A percentile compares a stretch with the other conserved stretches of the same genome.
Evolutionary conservation across 1,139 yeast species (phyloP).

Genomic region (Suhomyces yuchorum): DNA sequence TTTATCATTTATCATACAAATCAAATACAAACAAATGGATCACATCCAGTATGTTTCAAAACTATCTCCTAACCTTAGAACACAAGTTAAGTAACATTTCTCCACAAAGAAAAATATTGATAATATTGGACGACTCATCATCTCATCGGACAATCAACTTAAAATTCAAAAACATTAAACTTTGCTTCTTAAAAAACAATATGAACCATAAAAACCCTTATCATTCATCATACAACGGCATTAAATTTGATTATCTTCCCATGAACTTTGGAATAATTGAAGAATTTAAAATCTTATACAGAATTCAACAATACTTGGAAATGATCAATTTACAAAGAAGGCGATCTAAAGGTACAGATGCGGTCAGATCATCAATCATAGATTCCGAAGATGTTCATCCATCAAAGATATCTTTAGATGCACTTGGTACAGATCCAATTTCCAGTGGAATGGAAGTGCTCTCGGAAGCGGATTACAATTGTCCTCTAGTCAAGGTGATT

Average conservation of each 20-base stretch:
- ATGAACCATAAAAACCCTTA: constrained; percentile 44
- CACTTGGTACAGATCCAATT: constrained; percentile 2
- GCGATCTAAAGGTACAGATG: constrained; percentile 23
- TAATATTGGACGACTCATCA: constrained; percentile 62
- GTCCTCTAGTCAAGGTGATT: constrained; percentile 57
- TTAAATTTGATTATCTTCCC: constrained; percentile 55
- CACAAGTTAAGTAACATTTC: constrained; percentile 47
- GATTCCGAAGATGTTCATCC: constrained; percentile 17
- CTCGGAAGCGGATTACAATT: constrained; percentile 42
- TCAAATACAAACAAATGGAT: constrained; percentile 67
- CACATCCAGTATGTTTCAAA: constrained; percentile 65
- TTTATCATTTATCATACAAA: constrained; percentile 56
- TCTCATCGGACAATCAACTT: constrained; percentile 63
- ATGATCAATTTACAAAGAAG: constrained; percentile 45
- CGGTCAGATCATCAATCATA: constrained; percentile 9
- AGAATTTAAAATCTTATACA: constrained; percentile 60
- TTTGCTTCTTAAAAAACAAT: constrained; percentile 47
- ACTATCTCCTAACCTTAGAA: constrained; percentile 61
- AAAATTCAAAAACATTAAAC: constrained; percentile 53
- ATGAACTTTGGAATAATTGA: constrained; percentile 67
- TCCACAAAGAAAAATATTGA: constrained; percentile 51
- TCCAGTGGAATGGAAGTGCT: constrained; percentile 23
- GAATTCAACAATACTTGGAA: constrained; percentile 61
- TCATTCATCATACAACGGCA: constrained; percentile 37
- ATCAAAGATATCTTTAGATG: constrained; percentile 7